These are phyloP conservation scores for Candida sanyaensis DNA, from an alignment of 1,139 yeast genomes.

Conservation along the genomic window DNA sequence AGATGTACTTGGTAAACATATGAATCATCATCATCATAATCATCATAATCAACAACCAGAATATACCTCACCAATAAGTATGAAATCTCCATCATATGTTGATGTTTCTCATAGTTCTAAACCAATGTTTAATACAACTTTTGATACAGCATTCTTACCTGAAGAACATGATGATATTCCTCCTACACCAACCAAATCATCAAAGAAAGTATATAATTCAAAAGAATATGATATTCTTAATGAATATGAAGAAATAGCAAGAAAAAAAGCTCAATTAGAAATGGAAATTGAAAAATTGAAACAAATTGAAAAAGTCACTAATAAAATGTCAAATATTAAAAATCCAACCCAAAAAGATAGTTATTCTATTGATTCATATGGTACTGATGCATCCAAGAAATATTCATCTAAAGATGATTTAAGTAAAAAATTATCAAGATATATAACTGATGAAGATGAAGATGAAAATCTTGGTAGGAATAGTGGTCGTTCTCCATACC, in stretches of 20 bases:
- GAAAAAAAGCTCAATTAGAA: constrained; percentile 42
- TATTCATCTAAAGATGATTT: constrained; percentile 38
- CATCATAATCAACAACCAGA: neutral
- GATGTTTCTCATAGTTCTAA: constrained; percentile 6
- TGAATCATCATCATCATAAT: neutral
- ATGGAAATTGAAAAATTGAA: constrained; percentile 40
- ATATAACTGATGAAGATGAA: constrained; percentile 30
- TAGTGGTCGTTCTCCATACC: neutral
- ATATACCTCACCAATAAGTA: constrained; percentile 1
- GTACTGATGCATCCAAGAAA: constrained; percentile 40
- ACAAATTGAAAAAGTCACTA: constrained; percentile 31
- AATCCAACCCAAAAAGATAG: constrained; percentile 8
- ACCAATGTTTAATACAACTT: constrained; percentile 23
- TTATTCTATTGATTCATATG: constrained; percentile 29
- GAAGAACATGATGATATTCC: constrained; percentile 20
- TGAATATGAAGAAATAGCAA: constrained; percentile 31
- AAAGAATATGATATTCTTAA: constrained; percentile 15
- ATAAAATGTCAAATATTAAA: constrained; percentile 2
- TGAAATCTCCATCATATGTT: constrained; percentile 10
- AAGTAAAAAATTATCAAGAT: constrained; percentile 34
- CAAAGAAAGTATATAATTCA: constrained; percentile 6
- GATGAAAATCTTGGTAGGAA: constrained; percentile 17
- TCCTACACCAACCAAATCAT: constrained; percentile 18
- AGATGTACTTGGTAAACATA: constrained; percentile 1
- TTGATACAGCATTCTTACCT: constrained; percentile 23